These are phyloP conservation scores for Tolypocladium pustulatum DNA, from an alignment of 2,329 filamentous ascomycete genomes.

Conservation along the genomic window DNA sequence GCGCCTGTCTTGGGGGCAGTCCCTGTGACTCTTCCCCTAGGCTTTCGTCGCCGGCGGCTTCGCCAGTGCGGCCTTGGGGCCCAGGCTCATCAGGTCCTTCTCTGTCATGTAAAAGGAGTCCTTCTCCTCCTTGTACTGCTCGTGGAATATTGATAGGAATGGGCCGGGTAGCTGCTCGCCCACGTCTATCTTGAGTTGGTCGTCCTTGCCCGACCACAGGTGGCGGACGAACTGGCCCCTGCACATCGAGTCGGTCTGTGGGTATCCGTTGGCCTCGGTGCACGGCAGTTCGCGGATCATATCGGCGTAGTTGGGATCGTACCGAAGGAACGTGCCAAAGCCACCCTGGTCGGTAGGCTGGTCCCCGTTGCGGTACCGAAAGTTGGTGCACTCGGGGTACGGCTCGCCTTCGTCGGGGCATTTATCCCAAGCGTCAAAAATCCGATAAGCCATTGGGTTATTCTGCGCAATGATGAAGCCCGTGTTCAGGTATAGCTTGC, in stretches of 20 bases:
- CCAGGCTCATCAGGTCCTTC: slow-evolving; percentile 19
- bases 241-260: slow-evolving; percentile 25
- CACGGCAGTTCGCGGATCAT: slow-evolving; percentile 30
- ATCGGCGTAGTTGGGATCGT: slow-evolving; percentile 26
- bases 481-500: slow-evolving; percentile 35
- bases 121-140: slow-evolving; percentile 22
- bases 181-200: slow-evolving; percentile 27
- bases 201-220: slow-evolving; percentile 30
- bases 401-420: slow-evolving; percentile 28
- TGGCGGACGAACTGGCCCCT: slow-evolving; percentile 31
- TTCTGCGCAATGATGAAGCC: slow-evolving; percentile 44
- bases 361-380: slow-evolving; percentile 23
- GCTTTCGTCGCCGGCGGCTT: background rate
- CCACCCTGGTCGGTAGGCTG: slow-evolving; percentile 31
- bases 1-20: too few relatives aligned
- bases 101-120: slow-evolving; percentile 23
- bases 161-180: slow-evolving; percentile 25
- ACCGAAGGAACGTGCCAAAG: slow-evolving; percentile 32
- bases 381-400: slow-evolving; percentile 26
- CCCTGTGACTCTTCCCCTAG: too few relatives aligned
- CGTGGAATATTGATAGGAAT: slow-evolving; percentile 24
- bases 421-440: slow-evolving; percentile 36
- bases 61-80: slow-evolving; percentile 4
- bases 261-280: slow-evolving; percentile 32
- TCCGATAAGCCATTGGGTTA: slow-evolving; percentile 33